A percentile compares a stretch with the other conserved stretches of the same genome.
phyloP scores from a whole-genome alignment of 2,329 filamentous ascomycete species.

The Malbranchea zuffiana region DNA sequence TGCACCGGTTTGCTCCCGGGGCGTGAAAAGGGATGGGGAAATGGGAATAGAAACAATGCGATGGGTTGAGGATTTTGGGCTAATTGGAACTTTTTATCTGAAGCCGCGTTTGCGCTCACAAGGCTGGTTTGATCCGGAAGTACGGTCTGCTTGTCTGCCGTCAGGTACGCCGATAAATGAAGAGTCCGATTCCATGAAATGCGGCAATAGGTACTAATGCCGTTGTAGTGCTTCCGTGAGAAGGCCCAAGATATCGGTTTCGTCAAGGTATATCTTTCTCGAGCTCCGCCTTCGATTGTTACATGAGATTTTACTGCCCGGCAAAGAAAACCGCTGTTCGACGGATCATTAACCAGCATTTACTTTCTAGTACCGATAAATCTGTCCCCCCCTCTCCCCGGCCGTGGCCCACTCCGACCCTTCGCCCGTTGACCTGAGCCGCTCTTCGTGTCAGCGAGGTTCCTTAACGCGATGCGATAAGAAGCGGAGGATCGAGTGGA shows the following conservation, averaged over 20 bases:
- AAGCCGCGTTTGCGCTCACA: conserved; percentile 83
- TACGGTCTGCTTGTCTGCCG: conserved; percentile 84
- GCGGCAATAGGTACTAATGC: conserved; percentile 5
- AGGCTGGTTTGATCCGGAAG: conserved; percentile 98
- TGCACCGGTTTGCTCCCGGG: conserved; percentile 10
- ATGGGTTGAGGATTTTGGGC: conserved; percentile 12
- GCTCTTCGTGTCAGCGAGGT: too few species aligned
- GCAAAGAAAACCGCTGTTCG: background rate
- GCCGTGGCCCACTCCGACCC: background rate
- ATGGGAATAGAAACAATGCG: conserved; percentile 20
- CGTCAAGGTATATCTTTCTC: conserved; percentile 44
- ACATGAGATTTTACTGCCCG: too few species aligned
- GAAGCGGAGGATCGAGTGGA: too few species aligned
- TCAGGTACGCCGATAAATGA: conserved; percentile 21
- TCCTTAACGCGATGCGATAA: too few species aligned
- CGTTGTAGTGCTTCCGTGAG: conserved; percentile 54
- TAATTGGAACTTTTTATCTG: conserved; percentile 13
- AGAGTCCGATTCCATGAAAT: background rate
- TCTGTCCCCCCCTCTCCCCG: conserved; percentile 1
- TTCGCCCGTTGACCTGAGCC: too few species aligned
- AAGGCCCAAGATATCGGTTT: conserved; percentile 58
- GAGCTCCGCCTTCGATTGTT: too few species aligned
- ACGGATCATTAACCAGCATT: conserved; percentile 1
- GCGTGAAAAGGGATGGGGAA: conserved; percentile 11
- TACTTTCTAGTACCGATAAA: conserved; percentile 13